These are phyloP conservation scores for Solanum commersonii DNA, from an alignment of 257 asterid genomes.

Conservation along the genomic window DNA sequence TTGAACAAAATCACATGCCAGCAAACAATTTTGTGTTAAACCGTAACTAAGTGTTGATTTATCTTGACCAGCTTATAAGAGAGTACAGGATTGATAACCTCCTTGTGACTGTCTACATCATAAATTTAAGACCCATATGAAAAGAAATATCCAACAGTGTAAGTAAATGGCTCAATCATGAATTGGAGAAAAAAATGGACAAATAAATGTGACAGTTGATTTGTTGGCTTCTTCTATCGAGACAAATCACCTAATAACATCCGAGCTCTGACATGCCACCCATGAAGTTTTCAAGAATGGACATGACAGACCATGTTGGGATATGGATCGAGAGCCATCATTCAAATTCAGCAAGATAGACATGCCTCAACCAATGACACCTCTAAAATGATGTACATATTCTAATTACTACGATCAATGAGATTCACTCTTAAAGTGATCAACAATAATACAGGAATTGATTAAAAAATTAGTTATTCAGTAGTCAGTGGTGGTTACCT, in stretches of 20 bases:
- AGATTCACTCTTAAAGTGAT: not conserved
- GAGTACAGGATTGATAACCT: not conserved
- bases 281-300: not conserved
- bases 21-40: not conserved
- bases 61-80: not conserved
- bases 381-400: not conserved
- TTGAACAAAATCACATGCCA: not conserved
- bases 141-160: not conserved
- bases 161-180: not conserved
- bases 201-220: not conserved
- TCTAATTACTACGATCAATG: not conserved
- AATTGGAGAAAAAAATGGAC: not conserved
- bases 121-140: not conserved
- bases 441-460: not conserved
- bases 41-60: not conserved
- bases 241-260: not conserved
- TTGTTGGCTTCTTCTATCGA: not conserved
- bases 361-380: not conserved
- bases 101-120: not conserved
- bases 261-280: not conserved
- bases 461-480: not conserved
- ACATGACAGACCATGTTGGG: not conserved
- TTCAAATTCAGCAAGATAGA: not conserved
- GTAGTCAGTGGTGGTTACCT: slow-evolving; percentile 36
- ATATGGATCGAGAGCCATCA: not conserved